Percentiles rank a stretch among this genome's conserved stretches.
These are phyloP conservation scores for Trametes maxima DNA, from an alignment of 768 basidiomycete genomes.

Conservation along the genomic window DNA sequence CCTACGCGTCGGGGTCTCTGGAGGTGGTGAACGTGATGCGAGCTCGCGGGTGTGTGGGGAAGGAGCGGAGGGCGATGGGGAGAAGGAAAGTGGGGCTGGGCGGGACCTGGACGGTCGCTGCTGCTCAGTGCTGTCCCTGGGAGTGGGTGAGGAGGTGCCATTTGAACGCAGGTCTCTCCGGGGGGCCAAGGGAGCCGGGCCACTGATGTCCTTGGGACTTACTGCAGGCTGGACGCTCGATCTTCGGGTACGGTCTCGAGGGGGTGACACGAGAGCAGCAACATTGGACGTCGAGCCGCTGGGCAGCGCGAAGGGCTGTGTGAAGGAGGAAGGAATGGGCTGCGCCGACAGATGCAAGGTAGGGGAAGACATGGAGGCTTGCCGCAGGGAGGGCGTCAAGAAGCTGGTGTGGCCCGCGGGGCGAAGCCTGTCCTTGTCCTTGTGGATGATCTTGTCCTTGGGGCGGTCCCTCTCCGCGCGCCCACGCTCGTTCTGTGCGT, in stretches of 20 bases:
- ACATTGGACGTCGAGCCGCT: slow-evolving; percentile 51
- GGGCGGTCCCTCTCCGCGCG: slow-evolving; percentile 32
- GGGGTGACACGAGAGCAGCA: slow-evolving; percentile 48
- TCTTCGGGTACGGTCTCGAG: slow-evolving; percentile 47
- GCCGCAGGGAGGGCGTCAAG: slow-evolving; percentile 65
- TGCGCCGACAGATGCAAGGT: slow-evolving; percentile 66
- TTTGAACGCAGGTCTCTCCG: slow-evolving; percentile 35
- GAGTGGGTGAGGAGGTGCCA: slow-evolving; percentile 27
- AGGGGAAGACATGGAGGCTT: slow-evolving; percentile 76
- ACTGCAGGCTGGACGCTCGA: slow-evolving; percentile 37
- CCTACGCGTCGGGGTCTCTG: slow-evolving; percentile 39
- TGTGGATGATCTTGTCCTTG: slow-evolving; percentile 36
- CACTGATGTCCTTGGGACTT: slow-evolving; percentile 42
- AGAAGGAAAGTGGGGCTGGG: slow-evolving; percentile 26
- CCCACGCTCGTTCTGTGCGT: slow-evolving; percentile 31
- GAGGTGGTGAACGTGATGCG: slow-evolving; percentile 20
- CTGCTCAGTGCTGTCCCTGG: slow-evolving; percentile 25
- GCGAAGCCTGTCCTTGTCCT: slow-evolving; percentile 41
- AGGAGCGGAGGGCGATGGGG: slow-evolving; percentile 23
- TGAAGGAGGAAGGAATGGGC: slow-evolving; percentile 55
- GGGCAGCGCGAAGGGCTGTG: slow-evolving; percentile 47
- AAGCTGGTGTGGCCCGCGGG: slow-evolving; percentile 60
- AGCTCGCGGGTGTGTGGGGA: slow-evolving; percentile 21
- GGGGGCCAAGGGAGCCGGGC: slow-evolving; percentile 40
- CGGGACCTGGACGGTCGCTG: slow-evolving; percentile 34